phyloP scores from a whole-genome alignment of 1,139 yeast genomes.

The Geotrichum klebahnii region DNA sequence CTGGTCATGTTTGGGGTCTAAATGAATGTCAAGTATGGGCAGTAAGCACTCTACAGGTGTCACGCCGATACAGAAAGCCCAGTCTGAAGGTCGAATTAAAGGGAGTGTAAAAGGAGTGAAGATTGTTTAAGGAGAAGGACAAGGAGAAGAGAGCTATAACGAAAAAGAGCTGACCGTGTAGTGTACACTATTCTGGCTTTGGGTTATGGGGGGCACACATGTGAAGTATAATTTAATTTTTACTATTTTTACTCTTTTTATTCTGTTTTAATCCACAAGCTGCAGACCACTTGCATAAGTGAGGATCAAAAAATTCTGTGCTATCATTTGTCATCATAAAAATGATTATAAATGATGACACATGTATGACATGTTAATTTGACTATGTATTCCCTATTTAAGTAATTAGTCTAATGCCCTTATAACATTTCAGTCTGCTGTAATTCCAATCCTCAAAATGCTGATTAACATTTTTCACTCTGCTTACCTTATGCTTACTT shows the following conservation, averaged over 20 bases:
- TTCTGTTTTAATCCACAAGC: no score
- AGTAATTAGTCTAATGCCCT: not conserved
- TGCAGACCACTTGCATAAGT: not conserved
- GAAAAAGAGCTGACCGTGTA: no score
- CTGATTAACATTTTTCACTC: not conserved
- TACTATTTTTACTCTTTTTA: no score
- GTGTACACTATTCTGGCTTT: no score
- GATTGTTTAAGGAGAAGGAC: no score
- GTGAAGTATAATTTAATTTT: not conserved
- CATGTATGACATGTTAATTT: not conserved
- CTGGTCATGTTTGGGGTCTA: slow-evolving; percentile 5
- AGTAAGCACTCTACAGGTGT: not conserved
- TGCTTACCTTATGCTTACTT: slow-evolving; percentile 3
- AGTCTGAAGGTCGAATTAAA: not conserved
- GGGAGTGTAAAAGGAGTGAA: no score
- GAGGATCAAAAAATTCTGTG: not conserved
- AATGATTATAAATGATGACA: not conserved
- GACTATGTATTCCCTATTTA: slow-evolving; percentile 7
- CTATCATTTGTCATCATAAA: not conserved
- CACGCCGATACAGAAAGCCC: not conserved
- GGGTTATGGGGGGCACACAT: not conserved
- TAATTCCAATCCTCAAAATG: not conserved
- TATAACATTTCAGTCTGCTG: not conserved
- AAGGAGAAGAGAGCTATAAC: no score
- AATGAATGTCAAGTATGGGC: not conserved